Evolutionary conservation across 768 basidiomycete species (phyloP), one percentile per base, ranked within the genome.

Genomic region (Hirschioporus abietinus): DNA sequence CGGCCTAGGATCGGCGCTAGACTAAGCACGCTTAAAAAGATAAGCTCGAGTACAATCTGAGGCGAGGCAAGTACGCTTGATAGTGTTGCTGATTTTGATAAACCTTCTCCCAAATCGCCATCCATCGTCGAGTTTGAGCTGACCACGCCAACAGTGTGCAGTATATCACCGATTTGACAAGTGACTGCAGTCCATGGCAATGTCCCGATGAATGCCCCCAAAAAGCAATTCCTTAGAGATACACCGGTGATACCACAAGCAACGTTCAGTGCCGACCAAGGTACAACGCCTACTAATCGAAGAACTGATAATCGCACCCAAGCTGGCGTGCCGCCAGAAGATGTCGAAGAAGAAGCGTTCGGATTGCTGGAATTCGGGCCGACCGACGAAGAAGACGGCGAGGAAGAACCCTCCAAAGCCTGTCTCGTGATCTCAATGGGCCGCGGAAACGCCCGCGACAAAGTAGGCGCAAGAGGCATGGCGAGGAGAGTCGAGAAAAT

Each of bases 201-300:
- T 65, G 86, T 85, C 1, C 93, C 93, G 65, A 95, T 92, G 78
- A 95, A 93, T 7, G 88, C 83, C 42, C 92, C 93, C 63, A 94
- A 78, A 73, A 89, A 81, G 72, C 92, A 94, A 74, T 94, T 91
- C 66, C 79, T 74, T 63, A 92, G 72, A 8, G 87, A 79, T 18
- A 98, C 93, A 35, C 91, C 90, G 71, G 91, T 92, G 27, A 96
- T 93, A 64, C 95, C 95, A 76, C 91, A 96, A 60, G 95, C 95
- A 66, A 98, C 91, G 76, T 98, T 98, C 82, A 98, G 94, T 67
- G 93, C 95, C 66, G 92, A 93, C 96, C 96, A 98, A 6, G 96
- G 96, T 3, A 97, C 93, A 65, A 98, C 87, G 23, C 96, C 96
- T 72, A 96, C 86, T 66, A 96, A 87, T 63, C 96, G 87, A 69